These are phyloP conservation scores for Fusarium sp. DNA, from an alignment of 2,329 filamentous ascomycete genomes.

Conservation along the genomic window DNA sequence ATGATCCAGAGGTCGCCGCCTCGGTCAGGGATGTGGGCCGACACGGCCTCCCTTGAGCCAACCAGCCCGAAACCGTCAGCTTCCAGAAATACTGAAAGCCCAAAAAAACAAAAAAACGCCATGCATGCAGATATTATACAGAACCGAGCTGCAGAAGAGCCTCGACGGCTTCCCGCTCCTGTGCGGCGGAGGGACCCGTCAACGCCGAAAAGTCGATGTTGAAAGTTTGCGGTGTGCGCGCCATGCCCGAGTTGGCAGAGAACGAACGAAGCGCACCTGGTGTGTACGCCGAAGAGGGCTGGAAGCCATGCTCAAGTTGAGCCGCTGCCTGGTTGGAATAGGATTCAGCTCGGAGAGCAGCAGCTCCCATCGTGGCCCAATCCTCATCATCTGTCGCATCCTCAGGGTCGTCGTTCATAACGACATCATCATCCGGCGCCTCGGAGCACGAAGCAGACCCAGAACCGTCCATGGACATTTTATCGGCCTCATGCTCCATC, in stretches of 20 bases:
- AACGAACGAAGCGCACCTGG: conserved; percentile 60
- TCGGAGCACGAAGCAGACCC: conserved; percentile 81
- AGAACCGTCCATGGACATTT: conserved; percentile 86
- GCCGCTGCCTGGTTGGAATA: conserved; percentile 67
- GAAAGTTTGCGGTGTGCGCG: conserved; percentile 62
- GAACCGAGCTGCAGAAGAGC: conserved; percentile 84
- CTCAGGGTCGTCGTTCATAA: conserved; percentile 79
- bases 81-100: conserved; percentile 37
- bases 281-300: conserved; percentile 60
- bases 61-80: conserved; percentile 45
- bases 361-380: conserved; percentile 90
- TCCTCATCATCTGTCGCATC: conserved; percentile 96
- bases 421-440: conserved; percentile 73
- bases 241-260: conserved; percentile 63
- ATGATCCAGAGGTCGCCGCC: conserved; percentile 49
- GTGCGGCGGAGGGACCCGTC: conserved; percentile 68
- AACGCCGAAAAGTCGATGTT: conserved; percentile 65
- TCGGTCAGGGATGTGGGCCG: conserved; percentile 45
- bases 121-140: conserved; percentile 71
- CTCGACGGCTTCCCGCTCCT: conserved; percentile 85
- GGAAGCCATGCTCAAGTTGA: conserved; percentile 61
- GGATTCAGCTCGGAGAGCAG: conserved; percentile 77
- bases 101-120: conserved; percentile 58
- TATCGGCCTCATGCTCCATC: conserved; percentile 88
- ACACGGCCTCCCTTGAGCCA: conserved; percentile 48